Conservation (phyloP, 2,329 filamentous ascomycete genomes). For the Alternaria sp. region DNA sequence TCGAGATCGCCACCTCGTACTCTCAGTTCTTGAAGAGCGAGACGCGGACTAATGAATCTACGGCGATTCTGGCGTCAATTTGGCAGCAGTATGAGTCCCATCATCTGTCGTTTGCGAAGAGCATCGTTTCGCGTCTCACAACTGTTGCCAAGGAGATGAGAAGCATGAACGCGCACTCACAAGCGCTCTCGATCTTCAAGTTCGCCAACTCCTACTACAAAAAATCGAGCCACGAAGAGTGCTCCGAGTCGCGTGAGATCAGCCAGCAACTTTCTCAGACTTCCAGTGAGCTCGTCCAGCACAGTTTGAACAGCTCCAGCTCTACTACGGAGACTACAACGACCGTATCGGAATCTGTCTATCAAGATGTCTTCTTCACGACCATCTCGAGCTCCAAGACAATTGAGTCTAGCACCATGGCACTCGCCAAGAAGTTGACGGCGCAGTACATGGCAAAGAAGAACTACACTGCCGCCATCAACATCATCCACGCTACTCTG, state of each 20-base stretch:
- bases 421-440: constrained; percentile 53
- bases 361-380: constrained; percentile 57
- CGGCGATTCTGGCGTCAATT: constrained; percentile 56
- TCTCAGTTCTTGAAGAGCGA: constrained; percentile 58
- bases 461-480: constrained; percentile 59
- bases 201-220: constrained; percentile 48
- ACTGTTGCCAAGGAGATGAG: constrained; percentile 59
- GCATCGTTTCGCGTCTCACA: constrained; percentile 44
- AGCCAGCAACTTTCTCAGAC: constrained; percentile 53
- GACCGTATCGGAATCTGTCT: constrained; percentile 53
- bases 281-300: constrained; percentile 56
- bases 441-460: constrained; percentile 57
- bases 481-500: constrained; percentile 57
- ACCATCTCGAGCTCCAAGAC: constrained; percentile 52
- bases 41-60: constrained; percentile 57
- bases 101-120: constrained; percentile 53
- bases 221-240: constrained; percentile 48
- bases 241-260: constrained; percentile 54
- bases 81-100: constrained; percentile 61
- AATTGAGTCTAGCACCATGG: constrained; percentile 54
- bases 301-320: constrained; percentile 40
- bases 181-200: constrained; percentile 61
- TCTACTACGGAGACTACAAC: constrained; percentile 50
- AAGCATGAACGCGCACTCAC: constrained; percentile 54
- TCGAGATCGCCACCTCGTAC: constrained; percentile 58